Evolutionary conservation across 768 basidiomycete genomes (phyloP), one percentile per base, ranked within the genome.

Genomic region (Peribolospora baueri): DNA sequence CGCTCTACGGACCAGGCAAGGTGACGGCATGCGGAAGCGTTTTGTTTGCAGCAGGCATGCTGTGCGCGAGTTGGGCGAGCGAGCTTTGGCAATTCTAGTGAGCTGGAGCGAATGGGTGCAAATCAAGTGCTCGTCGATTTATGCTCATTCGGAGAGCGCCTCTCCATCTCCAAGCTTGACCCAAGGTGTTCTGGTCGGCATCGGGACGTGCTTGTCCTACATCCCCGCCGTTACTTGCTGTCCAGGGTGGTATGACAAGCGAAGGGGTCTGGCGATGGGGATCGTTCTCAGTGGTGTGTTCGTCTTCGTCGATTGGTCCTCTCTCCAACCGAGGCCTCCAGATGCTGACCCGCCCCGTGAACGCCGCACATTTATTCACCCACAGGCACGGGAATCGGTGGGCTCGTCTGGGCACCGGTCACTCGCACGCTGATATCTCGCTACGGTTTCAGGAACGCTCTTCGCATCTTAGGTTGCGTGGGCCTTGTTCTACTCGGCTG

Each of bases 361-460:
- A 25, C 25, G 25, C 25, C 25, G 25, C 1, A 25, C 25, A 25
- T 25, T 25, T 25, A 25, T 25, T 25, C 25, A 25, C 25, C 25
- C 25, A n/a, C 51, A 11, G 55, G 55, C 11, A 56, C 55, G 9
- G 55, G 55, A 1, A 40, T 56, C 13, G 55, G 55, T 10, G 55
- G 55, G 43, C 51, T 56, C 37, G 60, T 60, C 7, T 61, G 61
- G 61, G 54, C 57, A 38, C 61, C 61, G 6, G 57, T 51, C 6
- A 56, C 58, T 8, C 50, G 45, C 5, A 48, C 60, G 6, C 40
- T 60, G 53, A 58, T 50, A 42, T 39, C 38, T 3, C 6, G 42
- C 42, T 25, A 58, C 11, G 61, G 61, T 11, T 61, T 46, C 46
- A 42, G 57, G 14, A 56, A 52, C 39, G 52, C 56, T 5, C 48